A percentile compares a stretch with the other conserved stretches of the same genome.
Conservation (phyloP, 176 grass and related monocot genomes). For the Canna indica region DNA sequence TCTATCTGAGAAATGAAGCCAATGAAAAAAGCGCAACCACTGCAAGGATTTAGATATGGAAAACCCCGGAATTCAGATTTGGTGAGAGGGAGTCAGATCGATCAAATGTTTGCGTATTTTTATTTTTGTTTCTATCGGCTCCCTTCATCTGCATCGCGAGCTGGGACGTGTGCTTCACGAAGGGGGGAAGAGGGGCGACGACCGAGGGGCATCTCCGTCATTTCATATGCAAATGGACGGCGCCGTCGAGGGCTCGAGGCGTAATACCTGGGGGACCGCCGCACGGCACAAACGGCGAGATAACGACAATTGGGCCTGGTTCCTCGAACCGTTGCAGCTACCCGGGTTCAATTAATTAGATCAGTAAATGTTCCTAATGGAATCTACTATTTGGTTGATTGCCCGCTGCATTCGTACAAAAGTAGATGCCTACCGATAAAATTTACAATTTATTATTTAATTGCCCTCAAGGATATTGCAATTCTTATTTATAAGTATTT, state of each 20-base stretch:
- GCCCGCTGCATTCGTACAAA: too few relatives aligned
- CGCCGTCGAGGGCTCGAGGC: neutral
- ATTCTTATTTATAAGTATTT: too few relatives aligned
- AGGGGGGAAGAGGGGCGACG: neutral
- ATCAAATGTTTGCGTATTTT: neutral
- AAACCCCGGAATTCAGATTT: neutral
- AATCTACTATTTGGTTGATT: too few relatives aligned
- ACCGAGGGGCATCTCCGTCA: neutral
- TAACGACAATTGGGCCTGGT: neutral
- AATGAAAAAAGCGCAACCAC: neutral
- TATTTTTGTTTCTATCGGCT: neutral
- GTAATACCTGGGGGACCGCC: neutral
- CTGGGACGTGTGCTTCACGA: neutral
- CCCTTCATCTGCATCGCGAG: neutral
- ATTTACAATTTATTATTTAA: too few relatives aligned
- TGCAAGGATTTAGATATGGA: too few relatives aligned
- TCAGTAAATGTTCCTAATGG: too few relatives aligned
- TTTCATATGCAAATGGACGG: neutral
- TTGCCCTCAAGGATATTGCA: too few relatives aligned
- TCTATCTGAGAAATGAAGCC: neutral
- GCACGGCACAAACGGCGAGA: neutral
- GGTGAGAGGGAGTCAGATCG: neutral
- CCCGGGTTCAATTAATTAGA: neutral
- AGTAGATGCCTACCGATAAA: too few relatives aligned
- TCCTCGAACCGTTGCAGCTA: neutral